Conservation (phyloP, 768 basidiomycete species). For the Termitomyces bulborhizus region DNA sequence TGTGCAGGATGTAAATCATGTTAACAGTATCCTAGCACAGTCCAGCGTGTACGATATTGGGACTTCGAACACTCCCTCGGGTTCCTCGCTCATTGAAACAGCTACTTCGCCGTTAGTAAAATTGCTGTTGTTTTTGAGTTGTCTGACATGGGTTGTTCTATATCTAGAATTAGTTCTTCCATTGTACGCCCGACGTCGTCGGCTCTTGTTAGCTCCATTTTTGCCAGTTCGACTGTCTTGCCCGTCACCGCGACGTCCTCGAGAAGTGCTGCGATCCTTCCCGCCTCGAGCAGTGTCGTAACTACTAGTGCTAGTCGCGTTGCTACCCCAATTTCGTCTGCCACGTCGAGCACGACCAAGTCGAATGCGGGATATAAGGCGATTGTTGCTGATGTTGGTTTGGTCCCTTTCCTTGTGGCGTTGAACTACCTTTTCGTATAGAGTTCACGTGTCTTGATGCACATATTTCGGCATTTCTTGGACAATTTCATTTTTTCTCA, state of each 20-base stretch:
- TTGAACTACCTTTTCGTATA: constrained; percentile 13
- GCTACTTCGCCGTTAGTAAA: constrained; percentile 18
- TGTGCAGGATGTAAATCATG: constrained; percentile 39
- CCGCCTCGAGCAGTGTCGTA: not conserved
- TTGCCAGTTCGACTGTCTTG: not conserved
- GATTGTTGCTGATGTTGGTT: constrained; percentile 15
- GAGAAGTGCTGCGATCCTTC: not conserved
- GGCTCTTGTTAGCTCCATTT: not conserved
- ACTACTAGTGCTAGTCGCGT: not conserved
- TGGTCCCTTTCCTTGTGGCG: constrained; percentile 22
- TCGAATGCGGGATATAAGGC: constrained; percentile 2
- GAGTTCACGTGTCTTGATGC: not conserved
- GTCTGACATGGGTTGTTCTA: not conserved
- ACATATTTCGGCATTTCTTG: not conserved
- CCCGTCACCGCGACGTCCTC: not conserved
- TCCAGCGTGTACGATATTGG: constrained; percentile 52
- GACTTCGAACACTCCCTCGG: constrained; percentile 14
- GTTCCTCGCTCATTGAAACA: constrained; percentile 12
- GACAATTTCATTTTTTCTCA: not conserved
- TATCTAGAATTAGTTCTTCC: constrained; percentile 9
- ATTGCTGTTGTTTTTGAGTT: not conserved
- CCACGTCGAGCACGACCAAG: not conserved
- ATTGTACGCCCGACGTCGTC: constrained; percentile 6
- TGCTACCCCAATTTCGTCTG: not conserved
- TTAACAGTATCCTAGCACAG: constrained; percentile 61